Conservation (phyloP, 805 yeast genomes). For the Myxozyma vanderwaltii region DNA sequence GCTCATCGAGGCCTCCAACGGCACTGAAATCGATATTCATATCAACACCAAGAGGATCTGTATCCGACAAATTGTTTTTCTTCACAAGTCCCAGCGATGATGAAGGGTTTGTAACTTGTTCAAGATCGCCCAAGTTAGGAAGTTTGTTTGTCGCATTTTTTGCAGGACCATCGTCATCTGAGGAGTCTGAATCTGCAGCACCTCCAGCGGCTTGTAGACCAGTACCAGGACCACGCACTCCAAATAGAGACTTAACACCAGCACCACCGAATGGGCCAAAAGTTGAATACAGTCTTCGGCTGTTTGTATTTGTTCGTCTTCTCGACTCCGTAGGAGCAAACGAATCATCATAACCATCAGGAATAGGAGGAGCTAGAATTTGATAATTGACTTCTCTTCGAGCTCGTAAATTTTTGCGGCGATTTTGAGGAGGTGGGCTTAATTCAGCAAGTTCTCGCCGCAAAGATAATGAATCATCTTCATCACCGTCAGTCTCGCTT, state of each 20-base stretch:
- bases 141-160: constrained; percentile 39
- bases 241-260: constrained; percentile 83
- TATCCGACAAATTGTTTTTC: constrained; percentile 73
- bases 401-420: constrained; percentile 52
- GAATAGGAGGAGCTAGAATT: constrained; percentile 75
- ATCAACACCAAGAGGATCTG: constrained; percentile 90
- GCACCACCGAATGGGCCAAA: constrained; percentile 98
- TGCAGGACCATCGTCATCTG: constrained; percentile 47
- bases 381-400: constrained; percentile 76
- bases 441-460: constrained; percentile 69
- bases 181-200: constrained; percentile 48
- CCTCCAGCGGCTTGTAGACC: constrained; percentile 41
- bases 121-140: constrained; percentile 31
- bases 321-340: constrained; percentile 15
- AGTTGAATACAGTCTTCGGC: constrained; percentile 80
- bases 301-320: constrained; percentile 37
- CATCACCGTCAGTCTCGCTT: constrained; percentile 12
- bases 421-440: constrained; percentile 58
- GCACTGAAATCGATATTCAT: constrained; percentile 81
- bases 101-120: constrained; percentile 35
- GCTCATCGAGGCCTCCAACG: constrained; percentile 89
- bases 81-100: constrained; percentile 42
- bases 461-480: constrained; percentile 37
- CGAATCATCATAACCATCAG: constrained; percentile 37
- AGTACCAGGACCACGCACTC: constrained; percentile 55